phyloP scores from a whole-genome alignment of 371 early-diverging fungal genomes.

The Thermomucor indicae-seudaticae region DNA sequence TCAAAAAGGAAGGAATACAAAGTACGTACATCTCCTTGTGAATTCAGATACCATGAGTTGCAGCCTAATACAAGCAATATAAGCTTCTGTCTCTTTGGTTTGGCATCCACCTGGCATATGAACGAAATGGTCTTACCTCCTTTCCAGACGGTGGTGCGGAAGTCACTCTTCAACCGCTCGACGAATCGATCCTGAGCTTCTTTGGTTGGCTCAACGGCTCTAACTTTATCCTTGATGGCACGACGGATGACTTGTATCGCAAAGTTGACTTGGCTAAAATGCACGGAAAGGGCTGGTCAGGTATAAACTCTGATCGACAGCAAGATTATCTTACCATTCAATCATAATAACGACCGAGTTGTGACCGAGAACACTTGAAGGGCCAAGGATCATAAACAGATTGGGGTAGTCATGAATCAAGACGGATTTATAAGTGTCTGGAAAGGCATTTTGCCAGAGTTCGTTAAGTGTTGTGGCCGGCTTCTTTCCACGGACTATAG shows the following conservation, averaged over 20 bases:
- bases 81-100: no score
- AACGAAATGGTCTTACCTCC: no score
- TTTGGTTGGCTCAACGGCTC: constrained; percentile 16
- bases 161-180: constrained; percentile 8
- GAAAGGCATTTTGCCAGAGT: constrained; percentile 13
- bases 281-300: background rate
- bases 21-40: constrained; percentile 16
- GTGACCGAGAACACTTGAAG: constrained; percentile 14
- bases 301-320: background rate
- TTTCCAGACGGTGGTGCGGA: constrained; percentile 19
- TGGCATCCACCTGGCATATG: no score
- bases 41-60: constrained; percentile 20
- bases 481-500: constrained; percentile 18
- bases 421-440: constrained; percentile 26
- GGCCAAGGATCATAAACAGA: constrained; percentile 36
- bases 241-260: constrained; percentile 13
- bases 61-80: no score
- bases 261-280: constrained; percentile 19
- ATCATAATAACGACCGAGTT: constrained; percentile 13
- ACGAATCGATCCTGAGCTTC: constrained; percentile 17
- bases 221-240: constrained; percentile 7
- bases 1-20: no score
- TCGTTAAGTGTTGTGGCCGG: constrained; percentile 9
- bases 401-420: constrained; percentile 37
- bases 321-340: constrained; percentile 9